Conservation (phyloP, 2,329 filamentous ascomycete species). For the Triangularia verruculosa region DNA sequence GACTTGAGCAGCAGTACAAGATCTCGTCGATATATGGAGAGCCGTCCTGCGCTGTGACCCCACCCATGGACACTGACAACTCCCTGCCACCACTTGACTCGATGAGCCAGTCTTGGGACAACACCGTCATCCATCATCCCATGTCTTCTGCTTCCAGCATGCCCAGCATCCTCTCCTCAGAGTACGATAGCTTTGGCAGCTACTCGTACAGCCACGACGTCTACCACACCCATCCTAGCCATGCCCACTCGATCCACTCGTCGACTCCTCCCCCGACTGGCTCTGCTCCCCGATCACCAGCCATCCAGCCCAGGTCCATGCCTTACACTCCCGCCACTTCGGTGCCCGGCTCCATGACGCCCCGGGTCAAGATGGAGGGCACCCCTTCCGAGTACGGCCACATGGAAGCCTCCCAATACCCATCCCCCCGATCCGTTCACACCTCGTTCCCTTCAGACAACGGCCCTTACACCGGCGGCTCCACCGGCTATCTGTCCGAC, state of each 20-base stretch:
- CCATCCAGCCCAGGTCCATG: slow-evolving; percentile 32
- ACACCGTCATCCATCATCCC: slow-evolving; percentile 39
- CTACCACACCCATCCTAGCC: slow-evolving; percentile 37
- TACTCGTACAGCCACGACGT: slow-evolving; percentile 49
- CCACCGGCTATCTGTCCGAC: slow-evolving; percentile 40
- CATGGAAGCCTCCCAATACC: slow-evolving; percentile 40
- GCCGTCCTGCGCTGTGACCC: slow-evolving; percentile 38
- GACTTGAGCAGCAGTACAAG: slow-evolving; percentile 43
- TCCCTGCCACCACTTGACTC: slow-evolving; percentile 39
- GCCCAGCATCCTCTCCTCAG: slow-evolving; percentile 46
- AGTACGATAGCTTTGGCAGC: slow-evolving; percentile 51
- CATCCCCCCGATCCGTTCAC: slow-evolving; percentile 40
- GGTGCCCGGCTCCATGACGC: slow-evolving; percentile 27
- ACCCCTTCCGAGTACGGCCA: slow-evolving; percentile 35
- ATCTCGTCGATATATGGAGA: slow-evolving; percentile 42
- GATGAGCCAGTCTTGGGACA: slow-evolving; percentile 46
- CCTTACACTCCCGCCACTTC: slow-evolving; percentile 31
- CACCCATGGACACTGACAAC: slow-evolving; percentile 37
- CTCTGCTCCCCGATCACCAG: slow-evolving; percentile 30
- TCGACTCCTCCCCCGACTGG: slow-evolving; percentile 31
- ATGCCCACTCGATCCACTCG: slow-evolving; percentile 27
- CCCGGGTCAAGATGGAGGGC: slow-evolving; percentile 42
- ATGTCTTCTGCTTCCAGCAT: slow-evolving; percentile 41
- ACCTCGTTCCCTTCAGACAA: slow-evolving; percentile 32
- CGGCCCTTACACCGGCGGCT: slow-evolving; percentile 30